A percentile compares a stretch with the other conserved stretches of the same genome.
These are phyloP conservation scores for Colletotrichum lentis DNA, from an alignment of 2,329 filamentous ascomycete species.

Conservation along the genomic window DNA sequence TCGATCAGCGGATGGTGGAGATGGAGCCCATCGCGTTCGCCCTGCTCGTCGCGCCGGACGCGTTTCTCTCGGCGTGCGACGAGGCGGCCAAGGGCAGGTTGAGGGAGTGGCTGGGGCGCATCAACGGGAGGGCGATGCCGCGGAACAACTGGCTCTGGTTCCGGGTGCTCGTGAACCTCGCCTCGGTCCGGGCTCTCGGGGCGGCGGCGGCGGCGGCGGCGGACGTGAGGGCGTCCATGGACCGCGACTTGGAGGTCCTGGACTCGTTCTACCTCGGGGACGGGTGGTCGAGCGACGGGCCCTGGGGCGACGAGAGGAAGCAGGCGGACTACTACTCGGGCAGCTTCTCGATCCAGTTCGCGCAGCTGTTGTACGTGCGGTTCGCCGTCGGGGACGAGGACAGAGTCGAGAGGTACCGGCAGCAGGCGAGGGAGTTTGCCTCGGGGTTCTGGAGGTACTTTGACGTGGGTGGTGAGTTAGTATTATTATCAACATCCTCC, in stretches of 20 bases:
- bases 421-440: conserved; percentile 49
- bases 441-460: conserved; percentile 54
- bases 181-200: conserved; percentile 49
- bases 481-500: too few species aligned
- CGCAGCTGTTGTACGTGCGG: conserved; percentile 52
- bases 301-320: conserved; percentile 47
- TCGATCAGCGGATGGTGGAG: conserved; percentile 58
- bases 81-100: conserved; percentile 44
- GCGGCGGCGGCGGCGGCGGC: conserved; percentile 43
- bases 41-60: conserved; percentile 49
- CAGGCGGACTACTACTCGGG: conserved; percentile 58
- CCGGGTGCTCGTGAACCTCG: conserved; percentile 54
- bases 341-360: conserved; percentile 57
- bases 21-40: conserved; percentile 56
- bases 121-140: conserved; percentile 52
- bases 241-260: conserved; percentile 49
- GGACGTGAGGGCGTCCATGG: conserved; percentile 46
- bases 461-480: conserved; percentile 47
- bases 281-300: conserved; percentile 54
- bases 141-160: conserved; percentile 58
- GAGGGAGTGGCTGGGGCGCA: conserved; percentile 48
- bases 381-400: conserved; percentile 49
- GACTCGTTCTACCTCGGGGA: conserved; percentile 51
- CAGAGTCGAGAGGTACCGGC: conserved; percentile 47
- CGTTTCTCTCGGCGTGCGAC: conserved; percentile 44